Evolutionary conservation across 345 rosid species (phyloP), one percentile per base, ranked within the genome.

Genomic region (Streptanthus diversifolius): DNA sequence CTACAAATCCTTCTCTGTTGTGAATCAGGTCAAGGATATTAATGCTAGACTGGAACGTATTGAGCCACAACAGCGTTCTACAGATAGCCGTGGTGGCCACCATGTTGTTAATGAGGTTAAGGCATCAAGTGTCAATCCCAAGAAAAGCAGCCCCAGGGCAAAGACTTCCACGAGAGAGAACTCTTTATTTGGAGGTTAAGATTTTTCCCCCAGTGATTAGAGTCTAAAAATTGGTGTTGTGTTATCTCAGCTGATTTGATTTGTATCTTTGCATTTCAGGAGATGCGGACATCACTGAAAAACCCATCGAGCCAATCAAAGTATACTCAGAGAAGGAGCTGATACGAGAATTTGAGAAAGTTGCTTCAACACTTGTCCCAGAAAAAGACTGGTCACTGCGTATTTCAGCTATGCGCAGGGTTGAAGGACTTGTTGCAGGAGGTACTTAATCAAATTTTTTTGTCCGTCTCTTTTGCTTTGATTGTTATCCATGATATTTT

Each of bases 351-450:
- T 79, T 95, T 82, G 99, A 95, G 81, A 95, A 95, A 85, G 74
- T 95, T 80, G 84, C 90, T 52, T 73, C 85, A 19, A 90, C 83
- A 13, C 97, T 95, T 48, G 92, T 88, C 74, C 99, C 99, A 5
- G 99, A 95, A 74, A 95, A 95, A 80, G 99, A 95, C 77, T 95
- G 99, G 99, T 88, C 99, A 47, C 45, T 88, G 59, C 99, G 99
- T 72, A 95, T 92, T 77, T 88, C 91, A 75, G 96, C 99, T 79
- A 87, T 95, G 93, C 98, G 87, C 83, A 88, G 97, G 88, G 86
- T 90, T 56, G 99, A 95, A 83, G 99, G 90, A 76, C 96, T 95
- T 78, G 96, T 92, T 74, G 84, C 69, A 25, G 99, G 99, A 90
- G 99, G 99, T 91, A 66, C 51, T 32, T n/a, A 41, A 27, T 61